A percentile compares a stretch with the other conserved stretches of the same genome.
Evolutionary conservation across 2,329 filamentous ascomycete genomes (phyloP).

Genomic region (Epicoccum nigrum): DNA sequence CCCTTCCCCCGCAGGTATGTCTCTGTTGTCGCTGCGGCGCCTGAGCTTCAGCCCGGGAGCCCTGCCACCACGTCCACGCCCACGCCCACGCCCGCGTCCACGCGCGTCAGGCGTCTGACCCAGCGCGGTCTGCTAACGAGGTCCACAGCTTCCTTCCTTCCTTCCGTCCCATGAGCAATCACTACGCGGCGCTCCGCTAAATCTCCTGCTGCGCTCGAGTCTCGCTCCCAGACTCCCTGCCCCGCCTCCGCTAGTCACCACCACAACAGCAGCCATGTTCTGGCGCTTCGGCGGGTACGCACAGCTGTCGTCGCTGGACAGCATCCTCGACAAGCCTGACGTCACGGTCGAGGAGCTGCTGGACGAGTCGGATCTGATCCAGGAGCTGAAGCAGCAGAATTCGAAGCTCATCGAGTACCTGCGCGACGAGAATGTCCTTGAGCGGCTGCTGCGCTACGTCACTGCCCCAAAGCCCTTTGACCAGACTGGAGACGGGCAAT

Average conservation of each 20-base stretch:
- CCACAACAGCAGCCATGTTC: constrained; percentile 70
- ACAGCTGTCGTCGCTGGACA: constrained; percentile 95
- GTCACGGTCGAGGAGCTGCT: constrained; percentile 95
- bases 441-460: constrained; percentile 88
- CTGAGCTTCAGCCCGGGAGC: constrained; percentile 20
- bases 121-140: constrained; percentile 11
- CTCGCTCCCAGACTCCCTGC: constrained; percentile 32
- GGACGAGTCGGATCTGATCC: constrained; percentile 93
- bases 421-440: constrained; percentile 82
- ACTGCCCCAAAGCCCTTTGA: constrained; percentile 71
- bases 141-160: constrained; percentile 10
- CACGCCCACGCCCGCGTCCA: constrained; percentile 13
- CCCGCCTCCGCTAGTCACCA: constrained; percentile 35
- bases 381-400: constrained; percentile 98
- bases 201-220: constrained; percentile 32
- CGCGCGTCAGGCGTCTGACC: constrained; percentile 15
- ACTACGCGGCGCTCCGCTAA: constrained; percentile 15
- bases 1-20: constrained; percentile 27
- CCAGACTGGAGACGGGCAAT: constrained; percentile 41
- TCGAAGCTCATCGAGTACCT: constrained; percentile 96
- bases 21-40: constrained; percentile 27
- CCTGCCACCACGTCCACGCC: constrained; percentile 8
- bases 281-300: constrained; percentile 99
- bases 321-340: constrained; percentile 92
- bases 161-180: constrained; percentile 22